Conservation (phyloP, 179 eudicot genomes). For the Monotropa hypopitys region DNA sequence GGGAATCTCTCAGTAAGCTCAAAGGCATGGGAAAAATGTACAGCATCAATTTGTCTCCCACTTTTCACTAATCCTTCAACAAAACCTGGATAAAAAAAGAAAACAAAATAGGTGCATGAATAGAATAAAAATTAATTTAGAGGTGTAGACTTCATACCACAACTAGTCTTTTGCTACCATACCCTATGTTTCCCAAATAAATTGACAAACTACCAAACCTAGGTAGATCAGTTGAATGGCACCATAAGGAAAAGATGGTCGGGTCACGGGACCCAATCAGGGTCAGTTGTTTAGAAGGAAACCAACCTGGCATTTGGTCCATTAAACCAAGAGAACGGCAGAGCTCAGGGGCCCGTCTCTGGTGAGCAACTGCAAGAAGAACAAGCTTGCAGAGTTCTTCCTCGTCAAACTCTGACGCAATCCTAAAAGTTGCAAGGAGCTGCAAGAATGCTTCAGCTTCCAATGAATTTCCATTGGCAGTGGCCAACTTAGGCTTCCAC, state of each 20-base stretch:
- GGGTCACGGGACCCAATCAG: constrained; percentile 20
- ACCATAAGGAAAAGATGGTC: constrained; percentile 7
- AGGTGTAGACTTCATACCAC: background rate
- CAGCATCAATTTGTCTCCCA: constrained; percentile 46
- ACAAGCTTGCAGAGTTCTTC: constrained; percentile 56
- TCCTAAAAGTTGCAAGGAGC: constrained; percentile 64
- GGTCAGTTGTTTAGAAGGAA: constrained; percentile 31
- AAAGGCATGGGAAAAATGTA: constrained; percentile 46
- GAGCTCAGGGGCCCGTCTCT: constrained; percentile 60
- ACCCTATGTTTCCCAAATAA: constrained; percentile 3
- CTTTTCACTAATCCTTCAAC: constrained; percentile 33
- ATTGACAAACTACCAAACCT: background rate
- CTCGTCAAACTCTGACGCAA: constrained; percentile 54
- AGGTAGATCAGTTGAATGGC: constrained; percentile 6
- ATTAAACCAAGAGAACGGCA: constrained; percentile 64
- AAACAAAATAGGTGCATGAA: constrained; percentile 5
- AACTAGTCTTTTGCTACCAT: background rate
- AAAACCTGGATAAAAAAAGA: constrained; percentile 30
- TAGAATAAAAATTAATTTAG: background rate
- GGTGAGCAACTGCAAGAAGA: constrained; percentile 46
- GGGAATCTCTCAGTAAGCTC: constrained; percentile 39
- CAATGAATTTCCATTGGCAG: constrained; percentile 55
- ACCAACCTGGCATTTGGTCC: constrained; percentile 75
- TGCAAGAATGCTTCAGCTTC: constrained; percentile 59
- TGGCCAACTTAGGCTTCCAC: constrained; percentile 57